Evolutionary conservation across 2,329 filamentous ascomycete genomes (phyloP), one percentile per base, ranked within the genome.

Genomic region (Domatiomyces catenatus): DNA sequence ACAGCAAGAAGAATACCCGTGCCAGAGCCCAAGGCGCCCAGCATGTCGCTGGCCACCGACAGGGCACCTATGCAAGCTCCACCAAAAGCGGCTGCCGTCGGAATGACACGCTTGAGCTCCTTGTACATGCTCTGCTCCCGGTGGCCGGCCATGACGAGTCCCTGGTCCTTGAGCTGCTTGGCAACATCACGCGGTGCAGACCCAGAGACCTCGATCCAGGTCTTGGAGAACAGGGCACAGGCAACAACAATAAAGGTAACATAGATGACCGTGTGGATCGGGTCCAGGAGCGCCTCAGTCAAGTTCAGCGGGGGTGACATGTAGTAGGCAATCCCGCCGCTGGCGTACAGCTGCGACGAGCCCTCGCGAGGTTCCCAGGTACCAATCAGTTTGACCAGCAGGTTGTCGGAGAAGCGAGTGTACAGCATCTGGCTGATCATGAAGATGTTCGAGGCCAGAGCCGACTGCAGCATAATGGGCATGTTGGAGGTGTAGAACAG

Each of bases 401-500:
- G 83, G 78, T 98, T 98, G 75, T 98, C 92, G 46, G 88, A 92
- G 78, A 98, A 96, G 70, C 90, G 89, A 56, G 86, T 94, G 81
- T 94, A 96, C 60, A 98, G 81, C 89, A 96, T 96, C 77, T 98
- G 92, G 68, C 85, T 92, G 74, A 98, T 88, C 58, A 98, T 76
- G 82, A 98, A 98, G 72, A 98, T 81, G 78, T 98, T 98, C 77
- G 90, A 95, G 60, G 87, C 94, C 61, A 98, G 81, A 61, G 92
- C 92, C 46, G 90, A 96, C 76, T 98, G 93, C 69, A 98, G 79
- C 92, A 98, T 98, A 74, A 98, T 98, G 67, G 92, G 92, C 93
- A 98, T 98, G 84, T 98, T 98, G 69, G 89, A 95, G 67, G 92
- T 98, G 76, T 98, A 98, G 81, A 98, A 98, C 54, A 98, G 86